Base-by-base conservation (phyloP, 768 basidiomycete genomes). In the Roridomyces roridus region DNA sequence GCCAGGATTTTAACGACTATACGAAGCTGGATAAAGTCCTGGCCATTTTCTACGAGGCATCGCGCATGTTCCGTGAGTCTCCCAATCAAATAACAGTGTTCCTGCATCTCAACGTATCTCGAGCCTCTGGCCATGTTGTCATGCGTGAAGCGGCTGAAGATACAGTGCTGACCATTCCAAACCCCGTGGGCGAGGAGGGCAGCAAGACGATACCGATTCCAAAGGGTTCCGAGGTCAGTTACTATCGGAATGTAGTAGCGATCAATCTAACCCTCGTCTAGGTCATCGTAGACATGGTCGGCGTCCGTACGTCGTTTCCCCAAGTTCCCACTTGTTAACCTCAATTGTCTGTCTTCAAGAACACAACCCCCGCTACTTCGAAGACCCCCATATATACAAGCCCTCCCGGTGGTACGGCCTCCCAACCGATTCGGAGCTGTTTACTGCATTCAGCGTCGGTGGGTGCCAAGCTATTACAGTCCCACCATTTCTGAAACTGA, bases 331-430 rank as follows among this genome's bases (percentile, higher is more conserved):
- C n/a, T n/a, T n/a, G n/a, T n/a, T n/a, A n/a, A n/a, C n/a, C n/a
- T n/a, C n/a, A n/a, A n/a, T n/a, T n/a, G n/a, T n/a, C n/a, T n/a
- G n/a, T n/a, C n/a, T n/a, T n/a, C n/a, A n/a, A 84, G 82, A 81
- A 67, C 77, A 81, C 63, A 83, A 83, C 54, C 74, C 80, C 3
- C 71, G 79, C 14, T 80, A 82, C 61, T 83, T 79, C 55, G 73
- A 79, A 2, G 73, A 80, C 10, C 82, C 83, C 1, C 67, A 77
- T n/a, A 67, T 72, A 46, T 83, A 72, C 71, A 76, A 72, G 45
- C 84, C 83, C 1, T 82, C 80, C 1, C 70, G 84, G 36, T 84
- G 83, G 83, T 71, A 80, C 45, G 77, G 73, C 4, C 59, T 76
- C 17, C 62, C 74, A 2, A 70, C 61, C 21, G 80, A 80, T 7